A percentile compares a stretch with the other conserved stretches of the same genome.
Evolutionary conservation across 1,139 yeast genomes (phyloP).

Genomic region (Saccharomycopsis hybrid): DNA sequence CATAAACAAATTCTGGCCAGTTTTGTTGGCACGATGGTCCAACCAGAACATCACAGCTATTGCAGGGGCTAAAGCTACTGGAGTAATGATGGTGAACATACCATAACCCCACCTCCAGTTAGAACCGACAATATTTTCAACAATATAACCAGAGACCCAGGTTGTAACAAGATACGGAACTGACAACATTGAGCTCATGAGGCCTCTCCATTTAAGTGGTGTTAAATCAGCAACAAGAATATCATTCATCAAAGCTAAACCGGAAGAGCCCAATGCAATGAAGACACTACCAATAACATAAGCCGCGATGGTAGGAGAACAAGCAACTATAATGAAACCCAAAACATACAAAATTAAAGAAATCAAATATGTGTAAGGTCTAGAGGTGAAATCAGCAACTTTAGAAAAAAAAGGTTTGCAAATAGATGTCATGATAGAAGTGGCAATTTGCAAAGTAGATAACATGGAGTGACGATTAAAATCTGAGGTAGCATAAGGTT

Average conservation of each 20-base stretch:
- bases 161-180: conserved; percentile 31
- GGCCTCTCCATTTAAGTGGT: conserved; percentile 32
- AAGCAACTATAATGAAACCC: conserved; percentile 30
- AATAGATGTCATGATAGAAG: conserved; percentile 29
- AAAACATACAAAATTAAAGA: conserved; percentile 27
- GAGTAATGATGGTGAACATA: conserved; percentile 35
- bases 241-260: conserved; percentile 26
- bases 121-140: conserved; percentile 26
- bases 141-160: conserved; percentile 34
- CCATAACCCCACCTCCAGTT: conserved; percentile 41
- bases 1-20: conserved; percentile 19
- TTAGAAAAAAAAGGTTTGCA: conserved; percentile 31
- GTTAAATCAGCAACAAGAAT: conserved; percentile 33
- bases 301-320: conserved; percentile 29
- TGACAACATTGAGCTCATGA: conserved; percentile 27
- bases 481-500: conserved; percentile 32
- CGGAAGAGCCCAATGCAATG: conserved; percentile 29
- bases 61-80: conserved; percentile 31
- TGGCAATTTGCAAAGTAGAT: conserved; percentile 32
- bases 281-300: conserved; percentile 32
- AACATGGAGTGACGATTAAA: conserved; percentile 32
- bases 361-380: conserved; percentile 28
- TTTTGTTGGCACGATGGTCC: conserved; percentile 28
- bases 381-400: conserved; percentile 30
- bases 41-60: conserved; percentile 28